A percentile compares a stretch with the other conserved stretches of the same genome.
These are phyloP conservation scores for Colletotrichum destructivum DNA, from an alignment of 2,329 filamentous ascomycete species.

Conservation along the genomic window DNA sequence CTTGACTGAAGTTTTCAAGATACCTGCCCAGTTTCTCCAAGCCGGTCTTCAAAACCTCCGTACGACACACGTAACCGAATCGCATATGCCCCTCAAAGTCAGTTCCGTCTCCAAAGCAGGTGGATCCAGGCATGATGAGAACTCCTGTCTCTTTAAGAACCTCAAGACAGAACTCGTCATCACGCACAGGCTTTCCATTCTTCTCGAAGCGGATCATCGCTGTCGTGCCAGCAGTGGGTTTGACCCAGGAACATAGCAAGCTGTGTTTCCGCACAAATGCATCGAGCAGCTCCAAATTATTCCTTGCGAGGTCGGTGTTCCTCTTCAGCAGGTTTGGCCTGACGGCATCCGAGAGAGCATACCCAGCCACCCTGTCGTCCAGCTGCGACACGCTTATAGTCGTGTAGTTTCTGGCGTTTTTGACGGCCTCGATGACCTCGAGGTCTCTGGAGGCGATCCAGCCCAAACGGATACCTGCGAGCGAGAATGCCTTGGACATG, in stretches of 20 bases:
- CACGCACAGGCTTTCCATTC: conserved; percentile 75
- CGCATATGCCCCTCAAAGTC: conserved; percentile 83
- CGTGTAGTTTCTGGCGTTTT: conserved; percentile 82
- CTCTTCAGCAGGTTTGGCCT: conserved; percentile 63
- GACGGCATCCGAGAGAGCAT: conserved; percentile 73
- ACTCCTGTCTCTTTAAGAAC: conserved; percentile 79
- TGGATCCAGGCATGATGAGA: conserved; percentile 80
- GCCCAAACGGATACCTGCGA: conserved; percentile 85
- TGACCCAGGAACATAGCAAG: conserved; percentile 77
- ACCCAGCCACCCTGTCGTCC: conserved; percentile 83
- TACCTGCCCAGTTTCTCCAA: conserved; percentile 66
- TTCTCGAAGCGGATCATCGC: conserved; percentile 80
- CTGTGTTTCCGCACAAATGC: conserved; percentile 76
- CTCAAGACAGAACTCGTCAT: conserved; percentile 78
- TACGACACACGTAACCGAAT: conserved; percentile 82
- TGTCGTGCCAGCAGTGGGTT: conserved; percentile 84
- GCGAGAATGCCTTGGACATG: conserved; percentile 88
- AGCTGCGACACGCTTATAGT: conserved; percentile 87
- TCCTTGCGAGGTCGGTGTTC: conserved; percentile 77
- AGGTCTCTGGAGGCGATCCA: conserved; percentile 81
- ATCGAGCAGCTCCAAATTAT: conserved; percentile 76
- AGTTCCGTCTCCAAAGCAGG: conserved; percentile 76
- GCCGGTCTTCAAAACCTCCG: conserved; percentile 76
- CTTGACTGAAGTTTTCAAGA: conserved; percentile 45
- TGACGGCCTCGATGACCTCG: conserved; percentile 74